Evolutionary conservation across 257 asterid genomes (phyloP).

Genomic region (Ligustrum vulgare): DNA sequence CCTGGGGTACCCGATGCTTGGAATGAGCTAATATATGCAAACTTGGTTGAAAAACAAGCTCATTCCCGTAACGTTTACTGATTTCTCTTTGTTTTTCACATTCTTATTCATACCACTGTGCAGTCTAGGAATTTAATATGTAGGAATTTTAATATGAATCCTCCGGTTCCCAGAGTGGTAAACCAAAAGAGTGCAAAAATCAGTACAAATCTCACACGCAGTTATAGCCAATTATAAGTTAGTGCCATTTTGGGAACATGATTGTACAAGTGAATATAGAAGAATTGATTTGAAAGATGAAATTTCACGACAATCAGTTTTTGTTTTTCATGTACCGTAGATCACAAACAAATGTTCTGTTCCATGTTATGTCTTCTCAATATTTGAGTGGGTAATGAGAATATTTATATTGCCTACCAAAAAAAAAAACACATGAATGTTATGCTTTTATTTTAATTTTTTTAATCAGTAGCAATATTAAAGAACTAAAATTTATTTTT

Average conservation of each 20-base stretch:
- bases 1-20: constrained; percentile 97
- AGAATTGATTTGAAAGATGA: neutral
- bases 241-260: neutral
- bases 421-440: too few relatives aligned
- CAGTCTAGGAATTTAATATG: neutral
- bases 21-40: constrained; percentile 90
- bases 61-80: constrained; percentile 24
- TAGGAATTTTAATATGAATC: neutral
- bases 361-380: too few relatives aligned
- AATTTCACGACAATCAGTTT: too few relatives aligned
- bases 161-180: neutral
- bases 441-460: too few relatives aligned
- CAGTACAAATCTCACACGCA: neutral
- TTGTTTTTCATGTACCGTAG: too few relatives aligned
- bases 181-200: neutral
- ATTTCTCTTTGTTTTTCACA: constrained; percentile 7
- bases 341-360: too few relatives aligned
- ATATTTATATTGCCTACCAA: too few relatives aligned
- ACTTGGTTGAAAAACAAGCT: constrained; percentile 45
- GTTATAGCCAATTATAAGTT: neutral
- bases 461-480: too few relatives aligned
- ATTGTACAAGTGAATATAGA: neutral
- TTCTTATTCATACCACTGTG: neutral
- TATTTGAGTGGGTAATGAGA: too few relatives aligned
- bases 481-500: too few relatives aligned